Conservation (phyloP, 768 basidiomycete species). For the Lactarius quietus region DNA sequence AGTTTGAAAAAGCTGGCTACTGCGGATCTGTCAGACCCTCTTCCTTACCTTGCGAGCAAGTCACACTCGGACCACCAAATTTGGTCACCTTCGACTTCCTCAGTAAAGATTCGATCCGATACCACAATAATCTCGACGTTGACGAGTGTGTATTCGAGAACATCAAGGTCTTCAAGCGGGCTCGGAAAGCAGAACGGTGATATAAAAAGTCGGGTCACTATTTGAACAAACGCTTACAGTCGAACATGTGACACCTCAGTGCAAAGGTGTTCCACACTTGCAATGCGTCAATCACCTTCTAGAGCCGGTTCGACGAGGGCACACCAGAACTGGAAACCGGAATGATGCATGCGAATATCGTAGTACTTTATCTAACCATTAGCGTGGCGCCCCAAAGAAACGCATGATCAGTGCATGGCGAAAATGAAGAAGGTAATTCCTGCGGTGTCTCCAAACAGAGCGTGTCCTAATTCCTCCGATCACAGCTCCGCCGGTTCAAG, state of each 20-base stretch:
- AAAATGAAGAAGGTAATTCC: conserved; percentile 82
- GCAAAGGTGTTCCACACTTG: conserved; percentile 99
- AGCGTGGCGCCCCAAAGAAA: conserved; percentile 89
- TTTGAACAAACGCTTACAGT: conserved; percentile 88
- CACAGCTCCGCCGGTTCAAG: conserved; percentile 80
- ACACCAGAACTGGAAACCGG: conserved; percentile 63
- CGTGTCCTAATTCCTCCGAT: background rate
- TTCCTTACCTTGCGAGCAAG: conserved; percentile 93
- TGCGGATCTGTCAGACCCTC: too few relatives aligned
- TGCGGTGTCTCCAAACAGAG: background rate
- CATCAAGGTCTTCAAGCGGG: conserved; percentile 93
- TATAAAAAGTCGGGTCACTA: conserved; percentile 26
- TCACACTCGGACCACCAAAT: conserved; percentile 86
- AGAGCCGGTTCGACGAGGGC: conserved; percentile 78
- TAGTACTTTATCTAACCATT: conserved; percentile 99
- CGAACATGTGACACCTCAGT: conserved; percentile 95
- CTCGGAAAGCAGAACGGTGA: conserved; percentile 67
- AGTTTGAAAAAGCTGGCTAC: conserved; percentile 99
- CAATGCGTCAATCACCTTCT: conserved; percentile 96
- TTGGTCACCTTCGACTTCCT: conserved; percentile 94
- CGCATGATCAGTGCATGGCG: conserved; percentile 89
- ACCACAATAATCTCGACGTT: conserved; percentile 88
- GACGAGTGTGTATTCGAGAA: conserved; percentile 97
- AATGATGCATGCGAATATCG: conserved; percentile 88
- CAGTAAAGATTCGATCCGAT: conserved; percentile 98